Percentiles rank a stretch among this genome's conserved stretches.
These are phyloP conservation scores for Polyporus tsugae DNA, from an alignment of 1,284 basidiomycete genomes.

Conservation along the genomic window DNA sequence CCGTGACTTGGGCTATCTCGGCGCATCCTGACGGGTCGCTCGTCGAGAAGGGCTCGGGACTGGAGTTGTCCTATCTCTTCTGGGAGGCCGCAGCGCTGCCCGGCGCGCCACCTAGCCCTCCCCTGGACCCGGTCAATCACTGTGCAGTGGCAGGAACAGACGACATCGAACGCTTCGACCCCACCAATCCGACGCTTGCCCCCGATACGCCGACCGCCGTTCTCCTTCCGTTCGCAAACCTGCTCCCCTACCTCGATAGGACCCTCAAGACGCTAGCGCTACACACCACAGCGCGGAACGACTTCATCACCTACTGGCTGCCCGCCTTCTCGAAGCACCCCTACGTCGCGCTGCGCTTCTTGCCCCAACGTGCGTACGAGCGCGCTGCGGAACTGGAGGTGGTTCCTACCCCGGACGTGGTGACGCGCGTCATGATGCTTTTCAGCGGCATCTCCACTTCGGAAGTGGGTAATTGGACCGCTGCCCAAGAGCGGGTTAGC, in stretches of 20 bases:
- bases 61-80: slow-evolving; percentile 32
- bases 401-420: slow-evolving; percentile 49
- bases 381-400: slow-evolving; percentile 47
- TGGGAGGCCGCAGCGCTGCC: slow-evolving; percentile 40
- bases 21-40: slow-evolving; percentile 2
- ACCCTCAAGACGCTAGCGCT: slow-evolving; percentile 45
- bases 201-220: slow-evolving; percentile 28
- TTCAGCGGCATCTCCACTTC: slow-evolving; percentile 47
- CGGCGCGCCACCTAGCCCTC: slow-evolving; percentile 5
- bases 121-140: background rate
- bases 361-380: slow-evolving; percentile 52
- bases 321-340: slow-evolving; percentile 49
- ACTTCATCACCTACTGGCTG: slow-evolving; percentile 56
- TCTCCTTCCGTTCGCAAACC: slow-evolving; percentile 37
- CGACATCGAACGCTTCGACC: slow-evolving; percentile 19
- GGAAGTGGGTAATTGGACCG: slow-evolving; percentile 35
- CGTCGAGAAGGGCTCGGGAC: background rate
- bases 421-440: slow-evolving; percentile 56
- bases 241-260: slow-evolving; percentile 47
- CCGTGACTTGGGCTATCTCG: slow-evolving; percentile 31
- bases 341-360: slow-evolving; percentile 53
- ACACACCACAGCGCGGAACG: slow-evolving; percentile 51
- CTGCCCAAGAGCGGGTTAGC: slow-evolving; percentile 29
- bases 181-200: background rate
- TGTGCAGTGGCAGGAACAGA: background rate